phyloP scores from a whole-genome alignment of 2,329 filamentous ascomycete species.

The Phialocephala sp. region DNA sequence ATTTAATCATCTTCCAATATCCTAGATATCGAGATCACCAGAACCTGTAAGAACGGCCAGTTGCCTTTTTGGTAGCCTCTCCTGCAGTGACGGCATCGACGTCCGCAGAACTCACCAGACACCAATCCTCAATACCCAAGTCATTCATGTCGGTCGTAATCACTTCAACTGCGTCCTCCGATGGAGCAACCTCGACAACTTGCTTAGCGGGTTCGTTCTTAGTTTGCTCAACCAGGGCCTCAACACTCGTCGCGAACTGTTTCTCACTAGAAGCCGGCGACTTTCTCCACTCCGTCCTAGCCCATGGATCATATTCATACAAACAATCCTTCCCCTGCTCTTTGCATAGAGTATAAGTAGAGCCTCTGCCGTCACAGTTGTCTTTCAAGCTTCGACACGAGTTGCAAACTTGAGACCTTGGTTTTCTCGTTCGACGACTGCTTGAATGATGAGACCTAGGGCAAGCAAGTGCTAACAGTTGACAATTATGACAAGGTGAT shows the following conservation, averaged over 20 bases:
- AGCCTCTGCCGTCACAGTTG: background rate
- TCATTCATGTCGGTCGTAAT: background rate
- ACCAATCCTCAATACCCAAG: slow-evolving; percentile 5
- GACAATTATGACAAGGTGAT: background rate
- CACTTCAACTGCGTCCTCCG: background rate
- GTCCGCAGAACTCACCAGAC: background rate
- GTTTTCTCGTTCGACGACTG: background rate
- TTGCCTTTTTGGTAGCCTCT: background rate
- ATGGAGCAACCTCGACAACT: background rate
- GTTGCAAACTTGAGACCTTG: background rate
- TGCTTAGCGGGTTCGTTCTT: background rate
- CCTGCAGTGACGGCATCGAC: background rate
- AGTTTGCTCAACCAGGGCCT: background rate
- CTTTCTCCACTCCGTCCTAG: background rate
- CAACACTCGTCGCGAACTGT: background rate
- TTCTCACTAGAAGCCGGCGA: background rate
- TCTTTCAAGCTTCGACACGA: background rate
- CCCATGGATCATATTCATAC: background rate
- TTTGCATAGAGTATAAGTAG: background rate
- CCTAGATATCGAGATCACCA: too few relatives aligned
- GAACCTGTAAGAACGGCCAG: background rate
- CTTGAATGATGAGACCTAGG: too few relatives aligned
- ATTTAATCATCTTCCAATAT: background rate
- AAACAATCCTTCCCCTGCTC: background rate
- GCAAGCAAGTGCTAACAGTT: background rate